Conservation (phyloP, 306 rosid genomes). For the Medicago truncatula region MtrunA17r5.0-ANR NC_053046.1:5565001-5565500, state of each 20-base stretch:
- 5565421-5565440: no score
- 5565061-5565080: background rate
- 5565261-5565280: background rate
- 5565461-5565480: background rate
- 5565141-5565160: background rate
- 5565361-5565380: no score
- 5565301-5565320: no score
- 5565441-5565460: background rate
- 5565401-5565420: no score
- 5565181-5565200: background rate
- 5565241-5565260: background rate
- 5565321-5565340: background rate
- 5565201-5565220: background rate
- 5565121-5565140: background rate
- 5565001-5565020: slow-evolving; percentile 6
- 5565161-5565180: background rate
- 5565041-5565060: background rate
- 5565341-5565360: no score
- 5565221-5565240: slow-evolving; percentile 5
- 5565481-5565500: no score
- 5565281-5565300: background rate
- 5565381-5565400: no score
- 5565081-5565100: background rate
- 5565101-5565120: background rate
- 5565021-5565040: background rate